Conservation (phyloP, 208 protist species). For the Trypanosoma brucei region DNA sequence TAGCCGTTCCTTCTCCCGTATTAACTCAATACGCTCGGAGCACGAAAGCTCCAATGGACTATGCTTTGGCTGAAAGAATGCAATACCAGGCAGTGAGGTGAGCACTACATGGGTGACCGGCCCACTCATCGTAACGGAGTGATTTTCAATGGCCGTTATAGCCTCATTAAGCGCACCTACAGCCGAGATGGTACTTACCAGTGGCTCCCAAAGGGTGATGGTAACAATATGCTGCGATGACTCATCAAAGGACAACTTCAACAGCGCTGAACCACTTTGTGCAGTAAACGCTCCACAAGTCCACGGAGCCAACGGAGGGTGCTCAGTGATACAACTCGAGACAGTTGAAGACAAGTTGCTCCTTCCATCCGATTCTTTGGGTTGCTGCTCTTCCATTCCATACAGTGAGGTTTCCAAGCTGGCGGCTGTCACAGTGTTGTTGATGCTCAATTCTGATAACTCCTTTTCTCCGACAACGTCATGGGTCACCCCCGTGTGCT, state of each 20-base stretch:
- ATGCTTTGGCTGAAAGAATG: slow-evolving; percentile 46
- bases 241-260: slow-evolving; percentile 19
- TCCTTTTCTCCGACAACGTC: no score
- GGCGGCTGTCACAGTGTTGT: neutral
- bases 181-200: slow-evolving; percentile 2
- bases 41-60: slow-evolving; percentile 43
- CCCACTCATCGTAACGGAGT: neutral
- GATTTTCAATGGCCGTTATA: slow-evolving; percentile 15
- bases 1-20: slow-evolving; percentile 36
- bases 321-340: neutral
- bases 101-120: slow-evolving; percentile 19
- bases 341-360: no score
- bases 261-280: neutral
- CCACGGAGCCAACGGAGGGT: slow-evolving; percentile 10
- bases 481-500: neutral
- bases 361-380: no score
- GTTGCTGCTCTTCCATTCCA: no score
- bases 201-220: slow-evolving; percentile 11
- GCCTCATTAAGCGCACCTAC: slow-evolving; percentile 9
- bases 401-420: neutral
- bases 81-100: slow-evolving; percentile 30
- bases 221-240: neutral
- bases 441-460: neutral
- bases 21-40: slow-evolving; percentile 27
- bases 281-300: neutral